These are phyloP conservation scores for Curvularia hawaiiensis DNA, from an alignment of 2,329 filamentous ascomycete genomes.

Conservation along the genomic window DNA sequence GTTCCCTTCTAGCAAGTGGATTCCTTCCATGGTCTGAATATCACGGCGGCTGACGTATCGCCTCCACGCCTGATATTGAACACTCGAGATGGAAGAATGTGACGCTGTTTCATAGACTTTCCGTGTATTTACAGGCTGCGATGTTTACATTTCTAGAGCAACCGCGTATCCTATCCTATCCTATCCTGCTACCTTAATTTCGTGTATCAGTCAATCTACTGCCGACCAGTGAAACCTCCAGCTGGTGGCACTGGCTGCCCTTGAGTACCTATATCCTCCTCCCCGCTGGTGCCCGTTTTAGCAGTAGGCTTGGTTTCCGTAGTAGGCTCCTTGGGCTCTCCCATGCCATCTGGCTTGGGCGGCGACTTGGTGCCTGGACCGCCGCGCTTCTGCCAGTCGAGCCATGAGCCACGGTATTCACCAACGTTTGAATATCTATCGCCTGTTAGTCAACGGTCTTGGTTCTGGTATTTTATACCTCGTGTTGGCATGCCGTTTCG, in stretches of 20 bases:
- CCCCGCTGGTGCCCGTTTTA: conserved; percentile 20
- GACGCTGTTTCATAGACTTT: neutral
- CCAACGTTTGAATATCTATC: conserved; percentile 66
- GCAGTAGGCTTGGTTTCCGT: conserved; percentile 22
- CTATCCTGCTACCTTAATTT: neutral
- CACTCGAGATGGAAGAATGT: neutral
- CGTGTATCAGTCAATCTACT: neutral
- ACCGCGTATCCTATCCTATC: neutral
- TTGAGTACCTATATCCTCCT: conserved; percentile 20
- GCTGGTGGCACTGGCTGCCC: conserved; percentile 11
- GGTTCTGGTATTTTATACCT: neutral
- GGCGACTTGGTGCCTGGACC: conserved; percentile 56
- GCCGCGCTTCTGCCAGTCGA: conserved; percentile 80
- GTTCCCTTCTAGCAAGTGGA: neutral
- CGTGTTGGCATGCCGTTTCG: neutral
- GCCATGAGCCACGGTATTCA: conserved; percentile 77
- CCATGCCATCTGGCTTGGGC: conserved; percentile 21
- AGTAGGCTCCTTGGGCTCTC: conserved; percentile 23
- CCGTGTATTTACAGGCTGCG: neutral
- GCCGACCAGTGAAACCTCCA: conserved; percentile 2
- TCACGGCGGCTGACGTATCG: too few relatives aligned
- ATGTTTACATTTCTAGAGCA: neutral
- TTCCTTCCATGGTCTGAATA: neutral
- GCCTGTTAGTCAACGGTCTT: neutral
- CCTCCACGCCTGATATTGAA: neutral